Evolutionary conservation across 78 protist species (phyloP).

Genomic region (Guillardia theta): DNA sequence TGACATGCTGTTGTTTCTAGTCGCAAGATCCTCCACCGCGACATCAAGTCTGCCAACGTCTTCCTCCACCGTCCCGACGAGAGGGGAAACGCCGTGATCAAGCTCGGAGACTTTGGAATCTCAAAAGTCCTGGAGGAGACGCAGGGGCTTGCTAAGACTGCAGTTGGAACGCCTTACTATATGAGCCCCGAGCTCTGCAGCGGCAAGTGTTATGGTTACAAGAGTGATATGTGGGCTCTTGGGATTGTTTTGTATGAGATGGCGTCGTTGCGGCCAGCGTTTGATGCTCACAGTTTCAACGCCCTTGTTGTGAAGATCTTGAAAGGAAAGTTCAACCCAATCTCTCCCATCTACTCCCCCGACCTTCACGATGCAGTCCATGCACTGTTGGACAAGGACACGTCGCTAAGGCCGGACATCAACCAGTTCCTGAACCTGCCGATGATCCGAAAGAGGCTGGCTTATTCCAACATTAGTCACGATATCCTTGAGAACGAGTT

Average conservation of each 20-base stretch:
- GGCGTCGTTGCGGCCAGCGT: neutral
- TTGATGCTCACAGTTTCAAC: neutral
- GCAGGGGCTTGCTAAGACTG: neutral
- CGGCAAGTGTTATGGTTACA: neutral
- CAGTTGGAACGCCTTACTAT: neutral
- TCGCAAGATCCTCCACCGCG: slow-evolving; percentile 59
- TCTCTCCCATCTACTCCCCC: neutral
- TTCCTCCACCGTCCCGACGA: slow-evolving; percentile 33
- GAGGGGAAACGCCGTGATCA: neutral
- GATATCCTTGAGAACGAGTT: neutral
- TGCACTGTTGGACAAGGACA: neutral
- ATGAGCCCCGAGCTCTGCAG: neutral
- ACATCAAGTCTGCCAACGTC: slow-evolving; percentile 72
- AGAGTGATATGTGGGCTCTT: neutral
- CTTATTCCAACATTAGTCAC: neutral
- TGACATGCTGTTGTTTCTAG: too few species aligned
- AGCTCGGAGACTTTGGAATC: slow-evolving; percentile 6
- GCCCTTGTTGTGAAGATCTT: neutral
- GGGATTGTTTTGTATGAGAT: neutral
- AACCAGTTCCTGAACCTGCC: neutral
- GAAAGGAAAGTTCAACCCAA: neutral
- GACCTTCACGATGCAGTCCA: neutral
- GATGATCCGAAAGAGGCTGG: neutral
- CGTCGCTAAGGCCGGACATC: neutral
- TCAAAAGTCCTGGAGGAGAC: neutral